Base-by-base conservation (phyloP, 345 rosid genomes). In the Linum trigynum region DNA sequence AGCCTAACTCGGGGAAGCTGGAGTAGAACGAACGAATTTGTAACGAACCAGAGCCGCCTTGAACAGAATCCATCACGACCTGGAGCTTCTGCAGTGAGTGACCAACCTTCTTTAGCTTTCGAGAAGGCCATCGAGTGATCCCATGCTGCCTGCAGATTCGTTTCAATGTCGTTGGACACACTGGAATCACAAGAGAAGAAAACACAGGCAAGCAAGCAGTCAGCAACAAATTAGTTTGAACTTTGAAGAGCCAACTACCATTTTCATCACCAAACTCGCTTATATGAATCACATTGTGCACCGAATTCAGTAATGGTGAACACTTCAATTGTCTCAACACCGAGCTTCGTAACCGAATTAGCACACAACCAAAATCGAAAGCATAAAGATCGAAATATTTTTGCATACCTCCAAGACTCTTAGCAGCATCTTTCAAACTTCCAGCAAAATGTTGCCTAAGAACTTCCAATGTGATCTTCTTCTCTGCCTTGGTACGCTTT, bases 131-230 rank as follows among this genome's bases (percentile, higher is more conserved):
- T 55, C 95, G 78, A 15, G 75, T 78, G 77, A 94, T 90, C 56
- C 97, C 96, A 36, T 90, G 86, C 59, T 85, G 97, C 75, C 99
- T 78, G 73, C 99, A 94, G 71, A 94, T 90, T 68, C 97, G 83
- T 78, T 94, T 94, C 86, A 94, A 83, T 36, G 96, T 94, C 15
- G 99, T 94, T 38, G 99, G 96, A 75, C 99, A 94, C 77, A 90
- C 99, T 94, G 89, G 75, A 75, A 84, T 59, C 56, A 8, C 37
- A 17, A 67, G 70, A 40, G 36, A 68, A 71, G 63, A 48, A 63
- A 67, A 70, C 45, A 39, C 63, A 11, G 36, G 38, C 9, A 11
- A 17, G 60, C 15, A 57, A 57, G 7, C 1, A 57, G 37, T 7
- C 59, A 56, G 17, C 5, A n/a, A 15, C 5, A 32, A 16, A 17